Base-by-base conservation (phyloP, 2,329 filamentous ascomycete genomes). In the Aspergillus brunneoviolaceus region DNA sequence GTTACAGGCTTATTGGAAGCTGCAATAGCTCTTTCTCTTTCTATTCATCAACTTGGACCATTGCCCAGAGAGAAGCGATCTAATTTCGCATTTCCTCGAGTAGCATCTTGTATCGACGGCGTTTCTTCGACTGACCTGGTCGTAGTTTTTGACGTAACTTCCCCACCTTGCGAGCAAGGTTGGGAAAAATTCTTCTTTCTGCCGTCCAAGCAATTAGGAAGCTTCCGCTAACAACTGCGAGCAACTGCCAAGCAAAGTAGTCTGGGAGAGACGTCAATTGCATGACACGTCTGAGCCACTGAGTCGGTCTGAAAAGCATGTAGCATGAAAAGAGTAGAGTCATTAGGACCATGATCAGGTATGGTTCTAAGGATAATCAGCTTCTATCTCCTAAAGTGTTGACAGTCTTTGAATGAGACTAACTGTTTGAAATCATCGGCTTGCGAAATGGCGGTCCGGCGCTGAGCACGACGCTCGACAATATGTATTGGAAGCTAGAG, bases 401-500 rank as follows among this genome's bases (percentile, higher is more conserved):
- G 19, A 29, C 21, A 60, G 56, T 12, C 35, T 23, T 14, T 21
- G 9, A 29, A 19, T 19, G 39, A 14, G 51, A 80, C 88, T 78
- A 75, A 92, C 90, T 85, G 72, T 99, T 99, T 60, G 89, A 84
- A 19, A 81, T 81, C 80, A 92, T 91, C 16, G 86, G 85, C 69
- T 95, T 90, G 57, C 95, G 84, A 79, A 96, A 99, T 0, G 95
- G 95, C 35, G 86, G 87, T 1, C 95, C 96, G n/a, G 95, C 91
- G 68, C 90, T 96, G 31, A 99, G 82, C 1, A 98, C 89, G 45
- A 98, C 84, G 4, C 91, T 95, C 0, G 92, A 90, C 23, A 97
- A 82, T 42, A 96, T 96, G 75, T 99, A 99, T 74, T 98, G 93
- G 70, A 93, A 98, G 74, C 92, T 97, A 1, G 90, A 96, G 5